Evolutionary conservation across 768 basidiomycete species (phyloP).

Genomic region (Mycena galopus): DNA sequence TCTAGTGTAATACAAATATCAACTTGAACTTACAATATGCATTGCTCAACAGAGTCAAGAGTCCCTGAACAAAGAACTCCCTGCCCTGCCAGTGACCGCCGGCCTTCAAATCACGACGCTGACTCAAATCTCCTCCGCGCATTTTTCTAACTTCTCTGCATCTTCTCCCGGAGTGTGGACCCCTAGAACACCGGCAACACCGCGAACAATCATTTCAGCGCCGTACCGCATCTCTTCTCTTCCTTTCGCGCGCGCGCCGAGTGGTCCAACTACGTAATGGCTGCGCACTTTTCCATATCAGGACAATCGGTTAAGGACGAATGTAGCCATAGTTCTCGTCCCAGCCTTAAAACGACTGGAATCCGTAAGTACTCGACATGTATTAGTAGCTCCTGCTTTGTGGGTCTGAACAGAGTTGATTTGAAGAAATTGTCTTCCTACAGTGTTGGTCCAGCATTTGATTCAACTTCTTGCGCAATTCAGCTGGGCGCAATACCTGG

Average conservation of each 20-base stretch:
- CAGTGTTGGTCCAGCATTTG: too few species aligned
- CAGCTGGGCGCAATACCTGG: too few species aligned
- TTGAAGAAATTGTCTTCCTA: too few species aligned
- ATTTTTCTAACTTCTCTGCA: background rate
- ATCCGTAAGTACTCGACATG: too few species aligned
- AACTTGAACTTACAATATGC: background rate
- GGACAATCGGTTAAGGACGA: background rate
- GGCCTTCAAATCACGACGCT: background rate
- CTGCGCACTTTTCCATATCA: background rate
- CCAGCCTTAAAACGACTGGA: too few species aligned
- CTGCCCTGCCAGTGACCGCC: slow-evolving; percentile 9
- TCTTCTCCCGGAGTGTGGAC: background rate
- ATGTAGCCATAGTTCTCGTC: too few species aligned
- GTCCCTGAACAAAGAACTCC: slow-evolving; percentile 24
- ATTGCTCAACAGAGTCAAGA: slow-evolving; percentile 8
- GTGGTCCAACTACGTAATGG: background rate
- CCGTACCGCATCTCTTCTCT: slow-evolving; percentile 9
- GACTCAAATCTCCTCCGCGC: background rate
- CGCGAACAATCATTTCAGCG: background rate
- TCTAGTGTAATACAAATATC: background rate
- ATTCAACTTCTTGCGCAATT: too few species aligned
- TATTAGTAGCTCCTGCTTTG: too few species aligned
- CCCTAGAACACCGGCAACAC: background rate
- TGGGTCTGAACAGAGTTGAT: too few species aligned
- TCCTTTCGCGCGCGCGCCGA: background rate